A percentile compares a stretch with the other conserved stretches of the same genome.
phyloP scores from a whole-genome alignment of 192 early-diverging fungal species.

The Globomyces pollinis-pini region DNA sequence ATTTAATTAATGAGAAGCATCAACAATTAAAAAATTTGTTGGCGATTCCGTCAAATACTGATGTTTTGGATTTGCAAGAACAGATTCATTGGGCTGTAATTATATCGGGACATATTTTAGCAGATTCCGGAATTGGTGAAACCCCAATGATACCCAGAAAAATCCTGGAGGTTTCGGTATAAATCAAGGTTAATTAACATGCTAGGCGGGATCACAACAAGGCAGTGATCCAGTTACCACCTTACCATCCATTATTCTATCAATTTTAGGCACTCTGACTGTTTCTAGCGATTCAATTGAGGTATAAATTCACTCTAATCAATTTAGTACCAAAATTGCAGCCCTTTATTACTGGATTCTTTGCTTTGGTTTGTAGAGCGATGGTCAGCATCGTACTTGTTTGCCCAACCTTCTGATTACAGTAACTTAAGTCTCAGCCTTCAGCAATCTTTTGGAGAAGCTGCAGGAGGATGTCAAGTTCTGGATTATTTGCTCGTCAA shows the following conservation, averaged over 20 bases:
- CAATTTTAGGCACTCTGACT: too few relatives aligned
- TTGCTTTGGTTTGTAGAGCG: slow-evolving; percentile 68
- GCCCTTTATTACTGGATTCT: slow-evolving; percentile 62
- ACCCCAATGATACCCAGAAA: slow-evolving; percentile 57
- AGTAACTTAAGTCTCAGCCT: slow-evolving; percentile 44
- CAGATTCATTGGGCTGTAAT: slow-evolving; percentile 69
- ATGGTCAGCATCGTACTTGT: slow-evolving; percentile 66
- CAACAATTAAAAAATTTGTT: slow-evolving; percentile 42
- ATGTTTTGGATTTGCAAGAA: slow-evolving; percentile 41
- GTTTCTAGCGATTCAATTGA: too few relatives aligned
- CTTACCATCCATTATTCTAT: too few relatives aligned
- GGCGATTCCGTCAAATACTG: slow-evolving; percentile 14
- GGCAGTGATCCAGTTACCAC: too few relatives aligned
- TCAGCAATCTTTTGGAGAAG: slow-evolving; percentile 45
- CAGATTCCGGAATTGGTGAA: slow-evolving; percentile 63
- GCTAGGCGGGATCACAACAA: too few relatives aligned
- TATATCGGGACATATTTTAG: slow-evolving; percentile 57
- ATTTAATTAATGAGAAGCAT: slow-evolving; percentile 43
- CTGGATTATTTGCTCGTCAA: slow-evolving; percentile 58
- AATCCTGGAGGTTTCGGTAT: slow-evolving; percentile 50
- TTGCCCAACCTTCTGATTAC: slow-evolving; percentile 54
- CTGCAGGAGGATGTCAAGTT: slow-evolving; percentile 45
- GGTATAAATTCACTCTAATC: slow-evolving; percentile 20
- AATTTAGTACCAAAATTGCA: slow-evolving; percentile 50
- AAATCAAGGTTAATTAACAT: slow-evolving; percentile 8